phyloP scores from a whole-genome alignment of 352 stramenopile species.

The Vaucheria bursata region DNA sequence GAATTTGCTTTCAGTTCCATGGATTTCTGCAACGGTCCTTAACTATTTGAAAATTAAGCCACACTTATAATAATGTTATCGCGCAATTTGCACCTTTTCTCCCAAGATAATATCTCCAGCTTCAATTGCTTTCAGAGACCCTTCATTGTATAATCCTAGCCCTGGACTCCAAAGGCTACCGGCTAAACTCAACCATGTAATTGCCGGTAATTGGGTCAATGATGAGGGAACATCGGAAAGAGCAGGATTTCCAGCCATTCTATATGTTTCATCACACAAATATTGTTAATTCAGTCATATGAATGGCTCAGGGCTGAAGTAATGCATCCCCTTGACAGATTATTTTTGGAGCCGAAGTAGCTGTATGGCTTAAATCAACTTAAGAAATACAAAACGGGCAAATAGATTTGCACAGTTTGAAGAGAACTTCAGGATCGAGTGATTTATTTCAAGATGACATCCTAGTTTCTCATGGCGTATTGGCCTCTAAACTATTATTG shows the following conservation, averaged over 20 bases:
- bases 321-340: neutral
- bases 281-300: neutral
- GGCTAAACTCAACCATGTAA: slow-evolving; percentile 34
- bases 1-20: too few relatives aligned
- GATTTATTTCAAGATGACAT: neutral
- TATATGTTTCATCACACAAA: neutral
- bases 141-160: slow-evolving; percentile 4
- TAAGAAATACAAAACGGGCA: too few relatives aligned
- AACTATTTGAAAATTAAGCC: too few relatives aligned
- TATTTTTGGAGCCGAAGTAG: too few relatives aligned
- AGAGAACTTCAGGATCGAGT: neutral
- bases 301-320: neutral
- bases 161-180: slow-evolving; percentile 32
- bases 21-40: too few relatives aligned
- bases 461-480: too few relatives aligned
- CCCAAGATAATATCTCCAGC: slow-evolving; percentile 1
- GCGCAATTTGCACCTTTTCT: slow-evolving; percentile 10
- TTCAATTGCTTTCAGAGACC: neutral
- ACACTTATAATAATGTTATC: too few relatives aligned
- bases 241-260: slow-evolving; percentile 32
- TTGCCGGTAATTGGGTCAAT: slow-evolving; percentile 5
- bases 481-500: too few relatives aligned
- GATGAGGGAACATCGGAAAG: slow-evolving; percentile 23
- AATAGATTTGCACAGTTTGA: neutral
- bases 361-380: too few relatives aligned